phyloP scores from a whole-genome alignment of 352 stramenopile species.

The Phytophthora cryptogea region DNA sequence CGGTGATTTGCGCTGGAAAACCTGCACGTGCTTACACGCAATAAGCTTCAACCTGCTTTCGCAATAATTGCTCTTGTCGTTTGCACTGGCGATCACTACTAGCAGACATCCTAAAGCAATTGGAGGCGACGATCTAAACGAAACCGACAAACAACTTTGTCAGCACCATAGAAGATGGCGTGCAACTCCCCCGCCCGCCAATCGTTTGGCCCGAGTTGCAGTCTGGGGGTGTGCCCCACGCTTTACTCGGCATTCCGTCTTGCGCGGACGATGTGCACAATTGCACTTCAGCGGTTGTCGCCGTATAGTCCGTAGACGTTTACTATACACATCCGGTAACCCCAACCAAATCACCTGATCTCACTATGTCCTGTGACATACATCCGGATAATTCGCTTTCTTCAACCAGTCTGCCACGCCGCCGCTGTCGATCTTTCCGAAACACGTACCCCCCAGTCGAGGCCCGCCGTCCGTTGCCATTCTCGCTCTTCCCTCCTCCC shows the following conservation, averaged over 20 bases:
- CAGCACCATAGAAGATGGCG: not conserved
- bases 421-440: not conserved
- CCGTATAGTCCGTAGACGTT: not conserved
- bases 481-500: conserved; percentile 23
- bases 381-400: not conserved
- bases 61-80: not conserved
- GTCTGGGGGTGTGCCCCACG: conserved; percentile 8
- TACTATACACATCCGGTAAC: not conserved
- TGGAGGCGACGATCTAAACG: too few relatives aligned
- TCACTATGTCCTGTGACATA: not conserved
- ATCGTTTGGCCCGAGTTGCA: not conserved
- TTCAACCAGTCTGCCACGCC: not conserved
- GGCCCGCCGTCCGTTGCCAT: conserved; percentile 17
- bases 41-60: conserved; percentile 7
- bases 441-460: conserved; percentile 7
- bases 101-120: too few relatives aligned
- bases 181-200: not conserved
- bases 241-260: conserved; percentile 3
- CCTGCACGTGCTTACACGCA: conserved; percentile 6
- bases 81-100: not conserved
- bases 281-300: conserved; percentile 30
- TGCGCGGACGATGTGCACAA: conserved; percentile 9
- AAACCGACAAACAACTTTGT: not conserved
- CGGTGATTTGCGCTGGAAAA: conserved; percentile 1
- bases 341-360: not conserved